These are phyloP conservation scores for Alternaria longipes DNA, from an alignment of 2,329 filamentous ascomycete genomes.

Conservation along the genomic window DNA sequence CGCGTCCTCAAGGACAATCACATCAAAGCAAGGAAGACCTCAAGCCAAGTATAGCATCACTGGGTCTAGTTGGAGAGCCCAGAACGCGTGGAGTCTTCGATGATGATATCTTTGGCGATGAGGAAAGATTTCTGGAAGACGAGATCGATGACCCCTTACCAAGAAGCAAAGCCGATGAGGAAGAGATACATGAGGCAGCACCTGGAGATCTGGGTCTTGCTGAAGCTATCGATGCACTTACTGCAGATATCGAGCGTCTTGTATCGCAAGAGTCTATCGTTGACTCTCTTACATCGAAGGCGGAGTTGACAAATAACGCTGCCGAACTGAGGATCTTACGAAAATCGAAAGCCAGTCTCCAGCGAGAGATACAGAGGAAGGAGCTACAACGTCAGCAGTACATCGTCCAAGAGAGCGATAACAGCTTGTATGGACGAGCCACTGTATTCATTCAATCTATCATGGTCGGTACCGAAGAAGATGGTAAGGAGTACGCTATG, in stretches of 20 bases:
- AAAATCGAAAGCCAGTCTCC: constrained; percentile 92
- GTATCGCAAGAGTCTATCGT: constrained; percentile 88
- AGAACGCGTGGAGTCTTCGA: constrained; percentile 92
- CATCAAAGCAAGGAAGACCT: constrained; percentile 57
- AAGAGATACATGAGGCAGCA: constrained; percentile 91
- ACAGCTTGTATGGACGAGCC: constrained; percentile 92
- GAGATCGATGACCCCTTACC: constrained; percentile 78
- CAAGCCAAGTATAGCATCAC: constrained; percentile 87
- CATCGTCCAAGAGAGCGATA: constrained; percentile 96
- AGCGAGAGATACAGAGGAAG: constrained; percentile 90
- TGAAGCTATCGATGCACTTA: constrained; percentile 90
- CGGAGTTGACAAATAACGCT: constrained; percentile 95
- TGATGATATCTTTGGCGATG: constrained; percentile 91
- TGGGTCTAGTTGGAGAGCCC: constrained; percentile 88
- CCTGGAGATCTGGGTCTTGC: constrained; percentile 92
- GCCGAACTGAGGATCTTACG: constrained; percentile 89
- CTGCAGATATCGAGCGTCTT: constrained; percentile 88
- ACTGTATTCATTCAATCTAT: constrained; percentile 90
- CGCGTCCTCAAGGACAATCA: constrained; percentile 34
- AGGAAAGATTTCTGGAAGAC: constrained; percentile 85
- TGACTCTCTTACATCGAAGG: constrained; percentile 90
- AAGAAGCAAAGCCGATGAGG: constrained; percentile 70
- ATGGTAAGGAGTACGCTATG: constrained; percentile 91
- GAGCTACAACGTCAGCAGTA: constrained; percentile 97
- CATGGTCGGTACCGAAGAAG: constrained; percentile 89